Base-by-base conservation (phyloP, 139 green algal genomes). In the Chlorella sorokiniana region DNA sequence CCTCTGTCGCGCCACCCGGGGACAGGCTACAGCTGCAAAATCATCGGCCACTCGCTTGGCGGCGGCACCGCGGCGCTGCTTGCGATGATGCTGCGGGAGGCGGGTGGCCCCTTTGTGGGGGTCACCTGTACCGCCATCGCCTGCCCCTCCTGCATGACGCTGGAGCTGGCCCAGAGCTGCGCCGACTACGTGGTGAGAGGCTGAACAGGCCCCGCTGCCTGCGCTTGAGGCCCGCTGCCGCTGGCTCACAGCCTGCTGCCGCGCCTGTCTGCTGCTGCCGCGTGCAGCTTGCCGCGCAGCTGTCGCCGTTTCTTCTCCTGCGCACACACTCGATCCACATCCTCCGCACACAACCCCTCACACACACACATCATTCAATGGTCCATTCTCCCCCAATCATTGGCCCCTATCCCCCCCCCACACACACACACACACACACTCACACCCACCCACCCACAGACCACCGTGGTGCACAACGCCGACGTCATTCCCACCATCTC, bases 1-100 rank as follows among this genome's bases (percentile, higher is more conserved):
- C 29, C 4, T 0, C 20, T 62, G 25, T 29, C 44, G 42, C 20
- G 33, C 29, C 23, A 35, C 18, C 33, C 16, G n/a, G 38, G 20
- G 3, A 37, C 86, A 81, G 78, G 83, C 9, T 91, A 83, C 73
- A 29, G 65, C 10, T 63, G 84, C 16, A 59, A 67, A 31, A 73
- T 93, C 33, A 80, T 90, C 83, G 93, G 94, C 18, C 94, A 98
- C 84, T 95, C 90, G 16, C 90, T 98, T 87, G 94, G 94, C 5
- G 94, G 88, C 40, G 94, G 94, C 71, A 94, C 92, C 6, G 94
- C 94, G 14, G 94, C 91, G 7, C 84, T 97, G 85, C 88, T 98
- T 29, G 96, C 93, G n/a, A 97, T 95, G 91, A 96, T 97, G 94
- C 68, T 92, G 38, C 38, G 88, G 37, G 86, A 91, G 18, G 70